These are phyloP conservation scores for Tanacetum coccineum DNA, from an alignment of 129 eudicot genomes.

Conservation along the genomic window DNA sequence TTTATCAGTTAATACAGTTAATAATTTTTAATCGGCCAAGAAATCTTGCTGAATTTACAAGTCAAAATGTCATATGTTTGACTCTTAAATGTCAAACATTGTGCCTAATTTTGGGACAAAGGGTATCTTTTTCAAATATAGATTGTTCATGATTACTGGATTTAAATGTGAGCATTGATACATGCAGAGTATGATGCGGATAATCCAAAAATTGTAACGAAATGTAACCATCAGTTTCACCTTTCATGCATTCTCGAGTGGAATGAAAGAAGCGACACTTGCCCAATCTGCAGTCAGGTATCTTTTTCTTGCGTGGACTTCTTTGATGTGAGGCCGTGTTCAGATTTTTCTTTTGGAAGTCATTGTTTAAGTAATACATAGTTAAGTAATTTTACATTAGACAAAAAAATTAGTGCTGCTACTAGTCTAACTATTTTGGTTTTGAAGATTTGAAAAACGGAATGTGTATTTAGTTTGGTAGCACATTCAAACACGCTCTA, in stretches of 20 bases:
- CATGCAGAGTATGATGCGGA: slow-evolving; percentile 66
- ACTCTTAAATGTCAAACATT: slow-evolving; percentile 20
- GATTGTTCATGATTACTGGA: background rate
- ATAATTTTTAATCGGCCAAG: background rate
- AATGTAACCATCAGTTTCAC: slow-evolving; percentile 78
- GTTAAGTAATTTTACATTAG: too few relatives aligned
- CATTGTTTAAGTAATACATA: too few relatives aligned
- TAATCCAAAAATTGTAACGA: slow-evolving; percentile 61
- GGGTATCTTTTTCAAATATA: background rate
- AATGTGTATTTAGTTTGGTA: too few relatives aligned
- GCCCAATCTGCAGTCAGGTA: slow-evolving; percentile 83
- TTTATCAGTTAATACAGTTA: background rate
- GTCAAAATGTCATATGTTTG: slow-evolving; percentile 13
- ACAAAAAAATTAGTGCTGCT: too few relatives aligned
- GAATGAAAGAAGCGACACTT: slow-evolving; percentile 83
- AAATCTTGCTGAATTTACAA: background rate
- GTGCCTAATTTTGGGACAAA: slow-evolving; percentile 1
- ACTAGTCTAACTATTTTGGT: too few relatives aligned
- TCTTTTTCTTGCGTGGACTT: background rate
- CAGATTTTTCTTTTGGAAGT: background rate
- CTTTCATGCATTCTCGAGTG: slow-evolving; percentile 85
- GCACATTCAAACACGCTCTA: too few relatives aligned
- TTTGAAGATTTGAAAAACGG: too few relatives aligned
- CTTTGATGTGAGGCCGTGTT: background rate
- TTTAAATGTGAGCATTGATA: slow-evolving; percentile 6